Base-by-base conservation (phyloP, 2,329 filamentous ascomycete genomes). In the Apiospora pterosperma region DNA sequence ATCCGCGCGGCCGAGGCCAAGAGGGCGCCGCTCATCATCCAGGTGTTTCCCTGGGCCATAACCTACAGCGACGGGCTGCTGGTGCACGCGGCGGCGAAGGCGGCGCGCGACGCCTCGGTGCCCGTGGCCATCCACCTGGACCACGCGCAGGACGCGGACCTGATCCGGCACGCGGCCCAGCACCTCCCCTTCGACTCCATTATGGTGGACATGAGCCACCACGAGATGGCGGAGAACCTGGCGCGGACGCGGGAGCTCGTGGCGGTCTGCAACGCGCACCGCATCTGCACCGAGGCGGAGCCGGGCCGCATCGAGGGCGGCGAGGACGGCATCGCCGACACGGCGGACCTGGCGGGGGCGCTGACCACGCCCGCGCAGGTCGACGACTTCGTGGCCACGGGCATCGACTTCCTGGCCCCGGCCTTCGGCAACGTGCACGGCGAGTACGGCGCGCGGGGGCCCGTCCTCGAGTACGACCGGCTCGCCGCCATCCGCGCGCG, bases 391-490 rank as follows among this genome's bases (percentile, higher is more conserved):
- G 84, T 92, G 4, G 83, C 80, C 2, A 90, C 89, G 12, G 90
- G 90, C 0, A 90, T 93, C 71, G 88, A 93, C 71, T 90, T 89
- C 79, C 79, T 93, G 16, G 91, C 91, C 3, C 91, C 90, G 0
- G 89, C 89, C 0, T 92, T 93, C 77, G 90, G 90, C 4, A 93
- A 92, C 71, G 88, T 93, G 55, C 90, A 93, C 76, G 90, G 90
- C 6, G 86, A 88, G 69, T 92, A 93, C 76, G 90, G 90, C 0
- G 83, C 86, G 0, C 77, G 85, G 19, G 90, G 90, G 0, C 86
- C 88, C 28, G 80, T 83, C 73, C 75, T 90, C 21, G 88, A 91
- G 71, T 90, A 86, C 73, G 85, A 78, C 34, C 73, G 79, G 3
- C 76, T 86, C 3, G 73, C 78, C n/a, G 74, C 70, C 21, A 81